Evolutionary conservation across 768 basidiomycete genomes (phyloP), one percentile per base, ranked within the genome.

Genomic region (Kockovaella imperatae): DNA sequence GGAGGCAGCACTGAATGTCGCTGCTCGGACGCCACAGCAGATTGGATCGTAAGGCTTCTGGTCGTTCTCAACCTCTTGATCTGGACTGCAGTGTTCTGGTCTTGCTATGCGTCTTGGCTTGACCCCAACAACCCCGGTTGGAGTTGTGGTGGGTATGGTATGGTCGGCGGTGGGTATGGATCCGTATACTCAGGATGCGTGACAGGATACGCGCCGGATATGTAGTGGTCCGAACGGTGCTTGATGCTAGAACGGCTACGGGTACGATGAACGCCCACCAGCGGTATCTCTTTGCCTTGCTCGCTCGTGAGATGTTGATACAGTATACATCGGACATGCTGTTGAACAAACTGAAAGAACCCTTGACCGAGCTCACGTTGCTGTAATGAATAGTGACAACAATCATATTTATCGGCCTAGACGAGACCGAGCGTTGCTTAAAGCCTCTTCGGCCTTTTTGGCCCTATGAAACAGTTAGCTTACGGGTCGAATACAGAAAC

Each of bases 11-110:
- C n/a, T n/a, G n/a, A n/a, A n/a, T n/a, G n/a, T n/a, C n/a, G n/a
- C n/a, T n/a, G n/a, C n/a, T n/a, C n/a, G n/a, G n/a, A n/a, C n/a
- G n/a, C n/a, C n/a, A n/a, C n/a, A n/a, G 25, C 8, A 2, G 50
- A 56, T 20, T 42, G 35, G 46, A 29, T 52, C 8, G 47, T 49
- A 1, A 28, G 17, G 21, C 5, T 45, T 0, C 40, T 56, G 43
- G 34, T 52, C 18, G 14, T 52, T 3, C 24, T 56, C 18, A 56
- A 56, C 30, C n/a, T 52, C 5, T 24, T 56, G 24, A 45, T 56
- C 8, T 56, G 55, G 55, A 30, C 42, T 6, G 41, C 42, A 1
- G 55, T 56, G 17, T 28, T 49, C 23, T 52, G 35, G 20, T 42
- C 46, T 1, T 56, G 46, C 38, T 44, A 29, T 17, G 20, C 24